These are phyloP conservation scores for Monosporascus sp. DNA, from an alignment of 2,329 filamentous ascomycete species.

Conservation along the genomic window DNA sequence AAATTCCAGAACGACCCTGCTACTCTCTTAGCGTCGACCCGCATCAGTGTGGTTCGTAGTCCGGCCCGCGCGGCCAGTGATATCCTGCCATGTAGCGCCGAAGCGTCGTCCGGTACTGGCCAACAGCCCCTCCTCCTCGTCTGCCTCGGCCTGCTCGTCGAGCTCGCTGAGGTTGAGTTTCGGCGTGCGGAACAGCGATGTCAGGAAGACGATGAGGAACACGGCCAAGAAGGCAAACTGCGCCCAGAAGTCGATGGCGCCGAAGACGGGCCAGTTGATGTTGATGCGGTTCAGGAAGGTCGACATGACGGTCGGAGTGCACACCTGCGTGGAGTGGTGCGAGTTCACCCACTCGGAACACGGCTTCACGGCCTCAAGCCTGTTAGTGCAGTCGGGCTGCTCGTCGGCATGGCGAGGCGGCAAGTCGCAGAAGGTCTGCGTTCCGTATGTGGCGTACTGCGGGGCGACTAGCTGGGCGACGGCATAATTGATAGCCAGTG, in stretches of 20 bases:
- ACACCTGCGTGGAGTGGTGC: conserved; percentile 70
- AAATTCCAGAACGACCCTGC: conserved; percentile 1
- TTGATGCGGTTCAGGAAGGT: conserved; percentile 91
- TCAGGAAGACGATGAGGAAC: conserved; percentile 76
- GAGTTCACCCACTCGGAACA: conserved; percentile 76
- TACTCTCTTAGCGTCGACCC: too few species aligned
- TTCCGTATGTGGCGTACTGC: conserved; percentile 90
- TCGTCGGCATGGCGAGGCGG: conserved; percentile 56
- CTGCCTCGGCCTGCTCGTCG: conserved; percentile 84
- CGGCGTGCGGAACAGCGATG: conserved; percentile 75
- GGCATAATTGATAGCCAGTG: conserved; percentile 87
- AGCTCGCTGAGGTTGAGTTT: conserved; percentile 70
- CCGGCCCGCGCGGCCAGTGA: conserved; percentile 49
- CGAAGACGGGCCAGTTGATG: conserved; percentile 93
- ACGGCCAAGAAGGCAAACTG: conserved; percentile 87
- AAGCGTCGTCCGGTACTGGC: conserved; percentile 78
- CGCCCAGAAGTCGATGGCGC: conserved; percentile 89
- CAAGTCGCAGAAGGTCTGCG: conserved; percentile 87
- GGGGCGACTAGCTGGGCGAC: conserved; percentile 92
- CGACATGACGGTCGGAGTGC: conserved; percentile 85
- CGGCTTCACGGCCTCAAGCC: conserved; percentile 67
- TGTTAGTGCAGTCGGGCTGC: conserved; percentile 70
- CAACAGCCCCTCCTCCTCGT: conserved; percentile 89
- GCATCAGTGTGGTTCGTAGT: too few species aligned
- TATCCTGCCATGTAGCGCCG: conserved; percentile 83